Evolutionary conservation across 805 yeast species (phyloP).

Genomic region (Teunomyces pallodes): DNA sequence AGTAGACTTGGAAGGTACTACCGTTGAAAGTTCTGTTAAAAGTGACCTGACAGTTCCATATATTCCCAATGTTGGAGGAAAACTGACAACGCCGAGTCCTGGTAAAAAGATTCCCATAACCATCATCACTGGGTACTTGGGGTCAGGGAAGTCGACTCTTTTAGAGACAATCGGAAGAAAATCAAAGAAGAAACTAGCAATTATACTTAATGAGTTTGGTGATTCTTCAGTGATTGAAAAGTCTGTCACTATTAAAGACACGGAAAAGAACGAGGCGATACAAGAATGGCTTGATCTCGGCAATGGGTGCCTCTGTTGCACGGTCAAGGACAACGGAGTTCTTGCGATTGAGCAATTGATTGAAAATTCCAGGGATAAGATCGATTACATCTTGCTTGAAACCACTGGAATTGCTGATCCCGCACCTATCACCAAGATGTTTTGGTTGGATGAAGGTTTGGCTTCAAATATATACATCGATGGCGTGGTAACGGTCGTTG

Average conservation of each 20-base stretch:
- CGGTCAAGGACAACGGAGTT: constrained; percentile 93
- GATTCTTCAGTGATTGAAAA: constrained; percentile 88
- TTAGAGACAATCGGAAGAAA: constrained; percentile 69
- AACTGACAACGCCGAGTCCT: constrained; percentile 2
- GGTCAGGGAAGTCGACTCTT: constrained; percentile 90
- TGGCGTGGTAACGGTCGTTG: constrained; percentile 87
- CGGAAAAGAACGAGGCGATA: constrained; percentile 46
- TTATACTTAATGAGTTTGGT: constrained; percentile 89
- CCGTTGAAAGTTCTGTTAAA: constrained; percentile 2
- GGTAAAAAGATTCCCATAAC: constrained; percentile 78
- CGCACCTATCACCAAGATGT: constrained; percentile 94
- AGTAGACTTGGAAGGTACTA: constrained; percentile 15
- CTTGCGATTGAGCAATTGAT: constrained; percentile 88
- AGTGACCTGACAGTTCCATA: constrained; percentile 6
- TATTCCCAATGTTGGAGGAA: neutral
- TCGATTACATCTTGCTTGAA: constrained; percentile 89
- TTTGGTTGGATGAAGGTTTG: constrained; percentile 93
- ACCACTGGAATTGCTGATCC: constrained; percentile 98
- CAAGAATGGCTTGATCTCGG: constrained; percentile 97
- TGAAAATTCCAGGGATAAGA: constrained; percentile 62
- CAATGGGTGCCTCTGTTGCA: constrained; percentile 95
- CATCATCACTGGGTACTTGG: constrained; percentile 90
- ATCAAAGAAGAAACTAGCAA: constrained; percentile 77
- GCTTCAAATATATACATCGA: constrained; percentile 83
- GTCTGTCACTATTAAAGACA: constrained; percentile 66